phyloP scores from a whole-genome alignment of 495 filamentous ascomycete genomes.

The Glutinoglossum americanum region DNA sequence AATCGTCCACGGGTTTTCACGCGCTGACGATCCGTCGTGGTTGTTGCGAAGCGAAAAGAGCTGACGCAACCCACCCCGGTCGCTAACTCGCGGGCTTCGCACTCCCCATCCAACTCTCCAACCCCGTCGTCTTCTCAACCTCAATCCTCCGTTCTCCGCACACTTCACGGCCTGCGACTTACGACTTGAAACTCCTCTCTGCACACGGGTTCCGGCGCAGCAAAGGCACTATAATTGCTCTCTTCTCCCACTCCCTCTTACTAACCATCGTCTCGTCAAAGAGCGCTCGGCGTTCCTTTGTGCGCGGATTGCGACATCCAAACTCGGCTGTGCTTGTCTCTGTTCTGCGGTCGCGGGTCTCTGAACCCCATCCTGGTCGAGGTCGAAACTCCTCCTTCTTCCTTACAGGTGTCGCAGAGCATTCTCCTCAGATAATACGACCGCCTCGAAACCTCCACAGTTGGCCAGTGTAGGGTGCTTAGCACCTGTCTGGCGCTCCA shows the following conservation, averaged over 20 bases:
- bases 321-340: background rate
- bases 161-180: background rate
- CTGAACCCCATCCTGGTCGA: background rate
- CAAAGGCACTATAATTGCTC: background rate
- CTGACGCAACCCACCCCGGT: no score
- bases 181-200: background rate
- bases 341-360: background rate
- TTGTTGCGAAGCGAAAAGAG: no score
- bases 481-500: background rate
- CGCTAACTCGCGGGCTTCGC: background rate
- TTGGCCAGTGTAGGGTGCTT: background rate
- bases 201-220: background rate
- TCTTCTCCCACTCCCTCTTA: background rate
- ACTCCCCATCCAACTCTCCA: no score
- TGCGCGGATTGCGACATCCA: background rate
- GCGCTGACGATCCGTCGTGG: no score
- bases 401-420: background rate
- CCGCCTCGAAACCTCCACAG: background rate
- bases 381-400: background rate
- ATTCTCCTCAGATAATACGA: background rate
- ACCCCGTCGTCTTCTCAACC: no score
- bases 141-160: no score
- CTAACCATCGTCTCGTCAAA: background rate
- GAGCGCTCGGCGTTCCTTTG: background rate
- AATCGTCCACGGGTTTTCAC: no score